These are phyloP conservation scores for Calonectria hawksworthii DNA, from an alignment of 2,329 filamentous ascomycete genomes.

Conservation along the genomic window DNA sequence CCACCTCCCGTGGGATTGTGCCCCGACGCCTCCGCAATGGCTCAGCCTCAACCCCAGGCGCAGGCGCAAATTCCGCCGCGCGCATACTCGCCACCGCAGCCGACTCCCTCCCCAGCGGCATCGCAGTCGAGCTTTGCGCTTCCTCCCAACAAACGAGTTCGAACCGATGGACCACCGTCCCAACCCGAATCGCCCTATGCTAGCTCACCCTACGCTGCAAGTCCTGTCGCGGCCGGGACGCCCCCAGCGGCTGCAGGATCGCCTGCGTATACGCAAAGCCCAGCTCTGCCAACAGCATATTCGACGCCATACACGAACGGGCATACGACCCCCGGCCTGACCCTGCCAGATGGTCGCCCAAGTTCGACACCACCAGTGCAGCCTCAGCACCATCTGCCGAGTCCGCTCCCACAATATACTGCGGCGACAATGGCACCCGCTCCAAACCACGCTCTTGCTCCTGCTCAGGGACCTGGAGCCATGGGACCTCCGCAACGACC, in stretches of 20 bases:
- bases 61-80: conserved; percentile 60
- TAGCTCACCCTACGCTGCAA: conserved; percentile 64
- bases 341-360: conserved; percentile 52
- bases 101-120: conserved; percentile 72
- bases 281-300: conserved; percentile 50
- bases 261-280: conserved; percentile 52
- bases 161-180: conserved; percentile 74
- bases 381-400: conserved; percentile 46
- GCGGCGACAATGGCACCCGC: conserved; percentile 36
- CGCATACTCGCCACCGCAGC: conserved; percentile 74
- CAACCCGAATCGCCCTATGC: conserved; percentile 75
- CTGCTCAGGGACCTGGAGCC: conserved; percentile 46
- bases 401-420: conserved; percentile 45
- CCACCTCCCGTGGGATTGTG: conserved; percentile 16
- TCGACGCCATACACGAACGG: conserved; percentile 57
- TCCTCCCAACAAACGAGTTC: conserved; percentile 77
- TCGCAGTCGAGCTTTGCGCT: conserved; percentile 68
- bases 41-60: conserved; percentile 69
- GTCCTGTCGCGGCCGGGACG: conserved; percentile 59
- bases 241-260: conserved; percentile 55
- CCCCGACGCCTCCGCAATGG: conserved; percentile 58
- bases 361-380: conserved; percentile 50
- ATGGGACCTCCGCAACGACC: conserved; percentile 75
- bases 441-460: conserved; percentile 40
- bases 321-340: conserved; percentile 52